Evolutionary conservation across 805 yeast species (phyloP), one percentile per base, ranked within the genome.

Genomic region (Lipomyces kockii): DNA sequence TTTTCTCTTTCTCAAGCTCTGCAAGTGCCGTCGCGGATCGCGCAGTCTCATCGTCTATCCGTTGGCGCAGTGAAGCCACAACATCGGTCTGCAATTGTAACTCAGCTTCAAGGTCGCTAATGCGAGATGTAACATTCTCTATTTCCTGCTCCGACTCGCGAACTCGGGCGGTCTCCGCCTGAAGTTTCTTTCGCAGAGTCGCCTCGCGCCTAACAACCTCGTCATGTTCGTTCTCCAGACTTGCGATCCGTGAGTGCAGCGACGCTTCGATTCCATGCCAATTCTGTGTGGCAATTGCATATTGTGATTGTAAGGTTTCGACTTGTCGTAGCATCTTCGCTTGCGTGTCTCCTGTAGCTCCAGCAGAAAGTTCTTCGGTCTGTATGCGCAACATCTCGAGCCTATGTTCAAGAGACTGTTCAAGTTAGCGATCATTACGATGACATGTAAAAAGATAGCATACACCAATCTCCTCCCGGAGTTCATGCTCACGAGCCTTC

Each of bases 241-340:
- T 39, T 3, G 84, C 76, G 22, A 88, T 81, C 65, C 84, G 84
- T 8, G 79, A 76, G 68, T 83, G 80, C 67, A 92, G 81, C 2
- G 86, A 82, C 52, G 89, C 84, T 77, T 95, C 98, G 55, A 92
- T 87, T 22, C 87, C 80, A 65, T 89, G 88, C 97, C 97, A 91
- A 76, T 89, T 91, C 70, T 88, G 91, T 65, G 89, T 89, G 0
- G 94, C 89, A 17, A 87, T 83, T 7, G 90, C 84, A 71, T 90
- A 89, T 76, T 92, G 95, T 2, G 85, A 80, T 74, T 89, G 92
- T 25, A 91, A 74, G 17, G 83, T 79, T 56, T 84, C 86, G 71
- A 88, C 87, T 53, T 85, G 83, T 14, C 76, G 74, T 46, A 76
- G 69, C 37, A 77, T 66, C 43, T 81, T 76, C 63, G 79, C 81